Percentiles rank a stretch among this genome's conserved stretches.
Evolutionary conservation across 2,329 filamentous ascomycete species (phyloP).

Genomic region (Penicillium palitans): DNA sequence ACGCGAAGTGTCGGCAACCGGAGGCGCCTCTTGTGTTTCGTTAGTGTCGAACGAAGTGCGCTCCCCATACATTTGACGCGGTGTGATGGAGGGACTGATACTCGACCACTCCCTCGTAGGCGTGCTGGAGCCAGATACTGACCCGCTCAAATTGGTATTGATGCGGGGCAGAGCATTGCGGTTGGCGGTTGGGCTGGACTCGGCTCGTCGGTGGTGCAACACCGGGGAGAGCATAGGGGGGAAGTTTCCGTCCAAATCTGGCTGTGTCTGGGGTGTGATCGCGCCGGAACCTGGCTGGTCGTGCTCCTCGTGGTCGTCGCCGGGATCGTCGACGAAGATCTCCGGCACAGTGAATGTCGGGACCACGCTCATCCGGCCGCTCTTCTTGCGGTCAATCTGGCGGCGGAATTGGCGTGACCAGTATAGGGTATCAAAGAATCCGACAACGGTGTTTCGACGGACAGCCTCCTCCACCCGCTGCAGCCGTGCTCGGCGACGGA

Average conservation of each 20-base stretch:
- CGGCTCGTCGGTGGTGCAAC: slow-evolving; percentile 30
- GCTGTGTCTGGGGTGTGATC: slow-evolving; percentile 26
- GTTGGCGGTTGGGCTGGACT: slow-evolving; percentile 27
- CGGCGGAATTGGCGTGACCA: slow-evolving; percentile 82
- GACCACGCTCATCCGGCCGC: slow-evolving; percentile 72
- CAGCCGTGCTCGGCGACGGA: slow-evolving; percentile 82
- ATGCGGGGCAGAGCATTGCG: slow-evolving; percentile 50
- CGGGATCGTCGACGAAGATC: slow-evolving; percentile 82
- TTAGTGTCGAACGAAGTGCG: slow-evolving; percentile 35
- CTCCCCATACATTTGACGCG: slow-evolving; percentile 33
- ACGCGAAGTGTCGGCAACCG: slow-evolving; percentile 50
- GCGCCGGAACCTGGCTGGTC: slow-evolving; percentile 18
- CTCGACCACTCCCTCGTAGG: slow-evolving; percentile 50
- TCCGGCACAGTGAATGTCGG: slow-evolving; percentile 84
- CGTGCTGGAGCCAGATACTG: slow-evolving; percentile 38
- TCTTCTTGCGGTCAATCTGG: slow-evolving; percentile 69
- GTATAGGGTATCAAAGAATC: slow-evolving; percentile 92
- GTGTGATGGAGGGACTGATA: slow-evolving; percentile 52
- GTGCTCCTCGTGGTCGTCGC: slow-evolving; percentile 38
- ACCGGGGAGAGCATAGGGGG: slow-evolving; percentile 38
- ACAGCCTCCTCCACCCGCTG: slow-evolving; percentile 96
- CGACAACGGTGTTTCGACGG: slow-evolving; percentile 81
- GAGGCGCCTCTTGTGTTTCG: slow-evolving; percentile 19
- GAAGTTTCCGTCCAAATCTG: slow-evolving; percentile 19
- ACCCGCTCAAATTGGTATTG: slow-evolving; percentile 43